These are phyloP conservation scores for Didymellaceae sp. DNA, from an alignment of 2,329 filamentous ascomycete genomes.

Conservation along the genomic window DNA sequence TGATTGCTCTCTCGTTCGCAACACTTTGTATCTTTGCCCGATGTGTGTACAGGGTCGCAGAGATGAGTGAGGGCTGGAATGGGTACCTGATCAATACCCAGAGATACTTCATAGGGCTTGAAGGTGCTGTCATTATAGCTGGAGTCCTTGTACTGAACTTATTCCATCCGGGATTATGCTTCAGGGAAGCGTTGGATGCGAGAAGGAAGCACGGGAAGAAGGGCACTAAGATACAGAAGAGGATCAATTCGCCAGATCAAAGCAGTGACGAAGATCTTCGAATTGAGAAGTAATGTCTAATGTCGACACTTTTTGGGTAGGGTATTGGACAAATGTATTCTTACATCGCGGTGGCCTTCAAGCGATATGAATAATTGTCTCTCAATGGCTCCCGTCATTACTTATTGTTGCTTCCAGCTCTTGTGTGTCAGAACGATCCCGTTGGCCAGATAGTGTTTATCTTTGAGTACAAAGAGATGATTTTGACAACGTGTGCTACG, in stretches of 20 bases:
- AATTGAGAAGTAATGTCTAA: conserved; percentile 13
- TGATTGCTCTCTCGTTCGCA: conserved; percentile 61
- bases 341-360: too few relatives aligned
- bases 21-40: conserved; percentile 70
- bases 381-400: too few relatives aligned
- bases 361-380: too few relatives aligned
- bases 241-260: conserved; percentile 12
- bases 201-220: conserved; percentile 8
- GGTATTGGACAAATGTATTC: too few relatives aligned
- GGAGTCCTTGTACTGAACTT: conserved; percentile 44
- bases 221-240: too few relatives aligned
- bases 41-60: conserved; percentile 69
- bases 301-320: too few relatives aligned
- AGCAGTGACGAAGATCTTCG: conserved; percentile 18
- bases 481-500: too few relatives aligned
- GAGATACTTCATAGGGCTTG: conserved; percentile 49
- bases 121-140: conserved; percentile 43
- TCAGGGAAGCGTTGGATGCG: conserved; percentile 37
- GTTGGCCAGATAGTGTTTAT: too few relatives aligned
- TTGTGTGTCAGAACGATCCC: too few relatives aligned
- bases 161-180: conserved; percentile 49
- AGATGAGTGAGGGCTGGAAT: conserved; percentile 69
- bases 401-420: too few relatives aligned
- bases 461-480: too few relatives aligned
- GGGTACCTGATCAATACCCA: conserved; percentile 62